Conservation (phyloP, 371 early-diverging fungal species). For the Circinella umbellata region DNA sequence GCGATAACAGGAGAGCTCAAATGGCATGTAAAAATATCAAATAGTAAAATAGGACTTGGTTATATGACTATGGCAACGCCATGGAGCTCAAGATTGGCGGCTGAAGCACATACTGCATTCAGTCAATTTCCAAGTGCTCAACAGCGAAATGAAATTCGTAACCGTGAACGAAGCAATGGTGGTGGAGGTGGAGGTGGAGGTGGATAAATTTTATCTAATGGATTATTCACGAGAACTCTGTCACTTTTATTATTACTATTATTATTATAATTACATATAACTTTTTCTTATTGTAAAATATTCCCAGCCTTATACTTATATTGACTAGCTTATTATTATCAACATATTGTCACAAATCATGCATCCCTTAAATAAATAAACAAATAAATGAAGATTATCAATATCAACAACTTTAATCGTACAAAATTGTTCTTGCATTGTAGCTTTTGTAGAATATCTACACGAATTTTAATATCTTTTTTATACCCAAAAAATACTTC, state of each 20-base stretch:
- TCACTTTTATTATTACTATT: background rate
- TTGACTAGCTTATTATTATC: too few relatives aligned
- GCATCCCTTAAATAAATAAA: too few relatives aligned
- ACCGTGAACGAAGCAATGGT: conserved; percentile 2
- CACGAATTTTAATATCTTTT: too few relatives aligned
- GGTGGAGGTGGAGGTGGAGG: conserved; percentile 13
- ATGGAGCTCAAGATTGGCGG: conserved; percentile 33
- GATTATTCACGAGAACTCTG: too few relatives aligned
- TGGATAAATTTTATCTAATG: background rate
- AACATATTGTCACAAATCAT: too few relatives aligned
- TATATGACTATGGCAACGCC: conserved; percentile 34
- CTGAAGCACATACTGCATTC: conserved; percentile 29
- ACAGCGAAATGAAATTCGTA: background rate
- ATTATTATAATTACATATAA: background rate
- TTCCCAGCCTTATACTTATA: too few relatives aligned
- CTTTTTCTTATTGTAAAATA: too few relatives aligned
- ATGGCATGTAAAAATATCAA: conserved; percentile 25
- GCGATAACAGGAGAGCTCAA: conserved; percentile 24
- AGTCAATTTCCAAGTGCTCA: conserved; percentile 22
- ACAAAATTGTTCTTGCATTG: too few relatives aligned
- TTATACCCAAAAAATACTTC: too few relatives aligned
- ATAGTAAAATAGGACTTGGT: conserved; percentile 18
- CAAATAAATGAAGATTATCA: too few relatives aligned
- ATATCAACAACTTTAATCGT: too few relatives aligned
- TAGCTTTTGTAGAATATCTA: too few relatives aligned